These are phyloP conservation scores for Oryza australiensis DNA, from an alignment of 176 grass and related monocot genomes.

Conservation along the genomic window DNA sequence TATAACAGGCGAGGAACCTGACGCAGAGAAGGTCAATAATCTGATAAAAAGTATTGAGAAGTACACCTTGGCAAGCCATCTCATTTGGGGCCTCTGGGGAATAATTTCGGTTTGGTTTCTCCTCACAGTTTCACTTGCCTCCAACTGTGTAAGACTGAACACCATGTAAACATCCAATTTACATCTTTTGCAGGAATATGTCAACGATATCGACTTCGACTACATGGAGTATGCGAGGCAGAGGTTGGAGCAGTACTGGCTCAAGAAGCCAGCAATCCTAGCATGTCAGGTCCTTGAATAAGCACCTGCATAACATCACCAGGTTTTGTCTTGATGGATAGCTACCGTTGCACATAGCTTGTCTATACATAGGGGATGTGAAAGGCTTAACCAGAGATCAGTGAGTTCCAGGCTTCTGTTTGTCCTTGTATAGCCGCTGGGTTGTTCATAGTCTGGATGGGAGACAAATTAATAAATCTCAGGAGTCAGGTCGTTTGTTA, in stretches of 20 bases:
- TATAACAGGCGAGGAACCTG: conserved; percentile 49
- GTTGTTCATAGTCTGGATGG: too few relatives aligned
- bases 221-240: conserved; percentile 75
- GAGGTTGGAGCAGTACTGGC: conserved; percentile 64
- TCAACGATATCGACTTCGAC: conserved; percentile 78
- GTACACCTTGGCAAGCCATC: conserved; percentile 65
- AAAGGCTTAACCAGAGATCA: too few relatives aligned
- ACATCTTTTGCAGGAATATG: conserved; percentile 40
- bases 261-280: conserved; percentile 40
- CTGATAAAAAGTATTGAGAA: conserved; percentile 56
- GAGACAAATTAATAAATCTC: too few relatives aligned
- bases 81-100: conserved; percentile 77
- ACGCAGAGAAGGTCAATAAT: conserved; percentile 33
- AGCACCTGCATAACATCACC: too few relatives aligned
- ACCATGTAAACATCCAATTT: not conserved
- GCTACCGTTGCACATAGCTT: too few relatives aligned
- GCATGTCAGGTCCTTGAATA: too few relatives aligned
- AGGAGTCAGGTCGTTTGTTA: too few relatives aligned
- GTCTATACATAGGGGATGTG: too few relatives aligned
- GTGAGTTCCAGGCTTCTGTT: too few relatives aligned
- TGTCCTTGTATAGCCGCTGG: too few relatives aligned
- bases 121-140: not conserved
- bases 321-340: too few relatives aligned
- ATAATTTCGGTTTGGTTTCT: conserved; percentile 65
- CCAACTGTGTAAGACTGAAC: not conserved